A percentile compares a stretch with the other conserved stretches of the same genome.
phyloP scores from a whole-genome alignment of 2,329 filamentous ascomycete species.

The Cladobotryum mycophilum region DNA sequence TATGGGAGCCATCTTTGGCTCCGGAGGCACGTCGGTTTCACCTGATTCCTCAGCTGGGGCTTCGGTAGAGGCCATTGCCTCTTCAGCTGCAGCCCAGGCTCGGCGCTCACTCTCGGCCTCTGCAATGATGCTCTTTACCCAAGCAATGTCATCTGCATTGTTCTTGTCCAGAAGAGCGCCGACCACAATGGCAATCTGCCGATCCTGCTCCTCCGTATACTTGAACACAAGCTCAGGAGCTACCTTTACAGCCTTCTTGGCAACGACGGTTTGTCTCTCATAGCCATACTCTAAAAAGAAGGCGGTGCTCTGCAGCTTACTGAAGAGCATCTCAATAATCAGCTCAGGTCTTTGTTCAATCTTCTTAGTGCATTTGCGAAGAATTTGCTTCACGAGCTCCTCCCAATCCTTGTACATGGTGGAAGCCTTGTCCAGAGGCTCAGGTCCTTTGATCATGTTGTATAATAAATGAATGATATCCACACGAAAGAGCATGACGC shows the following conservation, averaged over 20 bases:
- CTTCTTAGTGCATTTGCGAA: constrained; percentile 76
- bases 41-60: constrained; percentile 29
- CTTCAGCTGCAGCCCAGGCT: constrained; percentile 68
- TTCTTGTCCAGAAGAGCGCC: constrained; percentile 74
- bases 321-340: constrained; percentile 89
- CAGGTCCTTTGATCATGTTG: constrained; percentile 84
- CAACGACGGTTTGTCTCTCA: constrained; percentile 70
- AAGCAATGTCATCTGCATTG: constrained; percentile 68
- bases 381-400: constrained; percentile 76
- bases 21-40: constrained; percentile 20
- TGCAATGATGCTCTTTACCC: constrained; percentile 68
- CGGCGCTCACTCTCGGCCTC: constrained; percentile 66
- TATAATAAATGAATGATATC: constrained; percentile 87
- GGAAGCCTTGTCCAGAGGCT: constrained; percentile 61
- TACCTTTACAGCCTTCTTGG: constrained; percentile 55
- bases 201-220: constrained; percentile 58
- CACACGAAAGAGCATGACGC: constrained; percentile 79
- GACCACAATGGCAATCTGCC: constrained; percentile 74
- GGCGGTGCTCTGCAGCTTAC: constrained; percentile 75
- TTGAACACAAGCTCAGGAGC: constrained; percentile 82
- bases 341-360: constrained; percentile 79
- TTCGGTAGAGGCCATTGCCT: constrained; percentile 43
- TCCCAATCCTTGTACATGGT: constrained; percentile 83
- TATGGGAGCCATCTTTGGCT: constrained; percentile 24
- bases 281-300: constrained; percentile 88